Percentiles rank a stretch among this genome's conserved stretches.
Conservation (phyloP, 306 rosid genomes). For the Trifolium dubium region DNA sequence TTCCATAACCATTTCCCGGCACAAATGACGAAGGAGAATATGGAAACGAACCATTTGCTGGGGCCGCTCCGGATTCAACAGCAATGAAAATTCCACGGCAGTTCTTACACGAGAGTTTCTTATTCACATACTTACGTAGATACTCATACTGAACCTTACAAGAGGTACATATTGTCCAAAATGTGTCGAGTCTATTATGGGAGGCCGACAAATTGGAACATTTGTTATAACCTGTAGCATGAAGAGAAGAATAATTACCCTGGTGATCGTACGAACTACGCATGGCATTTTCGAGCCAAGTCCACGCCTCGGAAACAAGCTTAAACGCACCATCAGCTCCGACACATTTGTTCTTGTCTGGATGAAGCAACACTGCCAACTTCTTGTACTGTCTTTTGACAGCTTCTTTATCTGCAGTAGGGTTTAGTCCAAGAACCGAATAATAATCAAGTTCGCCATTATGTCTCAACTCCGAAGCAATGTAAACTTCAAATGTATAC, state of each 20-base stretch:
- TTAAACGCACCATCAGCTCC: slow-evolving; percentile 99
- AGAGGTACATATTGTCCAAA: slow-evolving; percentile 98
- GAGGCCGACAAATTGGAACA: slow-evolving; percentile 41
- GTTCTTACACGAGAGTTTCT: slow-evolving; percentile 94
- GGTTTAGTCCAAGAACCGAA: slow-evolving; percentile 84
- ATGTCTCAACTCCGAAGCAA: slow-evolving; percentile 70
- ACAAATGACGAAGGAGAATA: slow-evolving; percentile 76
- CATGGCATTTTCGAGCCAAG: slow-evolving; percentile 50
- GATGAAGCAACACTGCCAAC: slow-evolving; percentile 95
- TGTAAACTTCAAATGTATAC: slow-evolving; percentile 86
- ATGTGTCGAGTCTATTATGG: slow-evolving; percentile 70
- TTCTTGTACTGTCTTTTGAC: slow-evolving; percentile 86
- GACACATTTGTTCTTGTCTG: slow-evolving; percentile 91
- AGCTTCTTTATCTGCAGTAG: slow-evolving; percentile 77
- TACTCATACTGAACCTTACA: slow-evolving; percentile 98
- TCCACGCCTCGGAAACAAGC: slow-evolving; percentile 96
- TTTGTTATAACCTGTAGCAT: slow-evolving; percentile 27
- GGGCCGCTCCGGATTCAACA: slow-evolving; percentile 75
- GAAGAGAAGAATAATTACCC: slow-evolving; percentile 72
- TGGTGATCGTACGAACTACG: slow-evolving; percentile 74
- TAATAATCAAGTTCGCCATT: slow-evolving; percentile 86
- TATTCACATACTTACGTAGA: slow-evolving; percentile 95
- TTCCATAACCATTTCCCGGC: slow-evolving; percentile 73
- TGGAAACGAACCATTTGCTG: slow-evolving; percentile 92
- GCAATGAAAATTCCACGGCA: slow-evolving; percentile 91